These are phyloP conservation scores for Microsporum audouinii DNA, from an alignment of 2,329 filamentous ascomycete genomes.

Conservation along the genomic window DNA sequence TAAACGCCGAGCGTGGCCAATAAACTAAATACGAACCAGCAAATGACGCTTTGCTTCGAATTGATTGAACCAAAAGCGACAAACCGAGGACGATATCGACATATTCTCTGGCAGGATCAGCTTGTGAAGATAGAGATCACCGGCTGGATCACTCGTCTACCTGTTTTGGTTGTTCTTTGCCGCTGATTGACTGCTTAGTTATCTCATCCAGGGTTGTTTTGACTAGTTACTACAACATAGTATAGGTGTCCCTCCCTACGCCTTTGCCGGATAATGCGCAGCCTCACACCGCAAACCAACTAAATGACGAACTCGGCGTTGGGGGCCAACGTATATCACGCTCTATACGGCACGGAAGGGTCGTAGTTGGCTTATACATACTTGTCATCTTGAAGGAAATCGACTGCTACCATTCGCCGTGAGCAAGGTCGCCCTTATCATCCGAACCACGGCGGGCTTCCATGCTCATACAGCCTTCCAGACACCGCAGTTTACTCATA, in stretches of 20 bases:
- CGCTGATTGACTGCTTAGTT: neutral
- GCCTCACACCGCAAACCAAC: neutral
- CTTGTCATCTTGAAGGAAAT: neutral
- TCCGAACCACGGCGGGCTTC: neutral
- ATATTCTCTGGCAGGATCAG: neutral
- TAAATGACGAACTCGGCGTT: conserved; percentile 1
- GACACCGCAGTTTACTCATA: neutral
- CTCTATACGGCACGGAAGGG: neutral
- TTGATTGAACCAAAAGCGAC: neutral
- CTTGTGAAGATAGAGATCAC: neutral
- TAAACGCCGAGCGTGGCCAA: neutral
- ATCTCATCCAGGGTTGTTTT: too few relatives aligned
- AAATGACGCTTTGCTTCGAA: neutral
- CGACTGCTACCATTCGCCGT: neutral
- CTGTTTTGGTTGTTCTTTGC: neutral
- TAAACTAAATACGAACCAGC: neutral
- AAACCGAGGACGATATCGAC: neutral
- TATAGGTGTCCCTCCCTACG: neutral
- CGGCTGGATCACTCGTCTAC: neutral
- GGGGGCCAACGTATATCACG: neutral
- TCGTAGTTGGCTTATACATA: neutral
- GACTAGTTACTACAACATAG: neutral
- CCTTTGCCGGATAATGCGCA: neutral
- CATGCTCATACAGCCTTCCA: neutral
- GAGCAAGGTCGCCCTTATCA: neutral